These are phyloP conservation scores for Phytophthora capsici DNA, from an alignment of 352 stramenopile species.

Conservation along the genomic window DNA sequence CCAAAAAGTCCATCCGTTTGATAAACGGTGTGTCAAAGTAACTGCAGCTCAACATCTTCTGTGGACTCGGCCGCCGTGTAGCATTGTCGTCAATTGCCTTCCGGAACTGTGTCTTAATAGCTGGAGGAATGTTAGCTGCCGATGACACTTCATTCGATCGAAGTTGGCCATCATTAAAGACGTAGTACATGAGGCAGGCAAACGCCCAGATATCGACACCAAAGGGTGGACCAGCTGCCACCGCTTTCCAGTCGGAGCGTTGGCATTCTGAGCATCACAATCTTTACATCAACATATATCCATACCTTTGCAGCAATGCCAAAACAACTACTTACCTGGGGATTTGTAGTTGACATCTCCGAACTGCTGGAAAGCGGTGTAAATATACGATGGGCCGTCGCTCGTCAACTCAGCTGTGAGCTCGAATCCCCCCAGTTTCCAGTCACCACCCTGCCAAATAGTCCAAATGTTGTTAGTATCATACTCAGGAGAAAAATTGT, in stretches of 20 bases:
- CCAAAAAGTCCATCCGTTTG: constrained; percentile 93
- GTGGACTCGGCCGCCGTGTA: constrained; percentile 71
- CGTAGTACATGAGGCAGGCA: constrained; percentile 77
- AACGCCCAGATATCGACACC: constrained; percentile 81
- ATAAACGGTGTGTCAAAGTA: constrained; percentile 95
- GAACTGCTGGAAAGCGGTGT: constrained; percentile 87
- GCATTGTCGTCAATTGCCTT: constrained; percentile 84
- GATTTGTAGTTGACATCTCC: constrained; percentile 80
- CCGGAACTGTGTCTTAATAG: constrained; percentile 71
- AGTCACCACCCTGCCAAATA: constrained; percentile 86
- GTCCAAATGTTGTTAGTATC: neutral
- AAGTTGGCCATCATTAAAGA: constrained; percentile 80
- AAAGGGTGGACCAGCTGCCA: constrained; percentile 60
- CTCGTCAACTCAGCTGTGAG: constrained; percentile 87
- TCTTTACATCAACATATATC: constrained; percentile 17
- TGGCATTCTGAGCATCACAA: constrained; percentile 62
- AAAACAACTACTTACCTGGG: constrained; percentile 65
- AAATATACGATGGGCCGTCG: constrained; percentile 81
- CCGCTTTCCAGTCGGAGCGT: constrained; percentile 77
- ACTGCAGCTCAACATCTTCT: constrained; percentile 89
- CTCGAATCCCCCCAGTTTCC: constrained; percentile 95
- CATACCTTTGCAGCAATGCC: neutral
- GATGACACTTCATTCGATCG: constrained; percentile 58
- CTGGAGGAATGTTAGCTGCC: constrained; percentile 70
- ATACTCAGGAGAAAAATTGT: neutral